Base-by-base conservation (phyloP, 192 early-diverging fungal species). In the Linnemannia elongata region DNA sequence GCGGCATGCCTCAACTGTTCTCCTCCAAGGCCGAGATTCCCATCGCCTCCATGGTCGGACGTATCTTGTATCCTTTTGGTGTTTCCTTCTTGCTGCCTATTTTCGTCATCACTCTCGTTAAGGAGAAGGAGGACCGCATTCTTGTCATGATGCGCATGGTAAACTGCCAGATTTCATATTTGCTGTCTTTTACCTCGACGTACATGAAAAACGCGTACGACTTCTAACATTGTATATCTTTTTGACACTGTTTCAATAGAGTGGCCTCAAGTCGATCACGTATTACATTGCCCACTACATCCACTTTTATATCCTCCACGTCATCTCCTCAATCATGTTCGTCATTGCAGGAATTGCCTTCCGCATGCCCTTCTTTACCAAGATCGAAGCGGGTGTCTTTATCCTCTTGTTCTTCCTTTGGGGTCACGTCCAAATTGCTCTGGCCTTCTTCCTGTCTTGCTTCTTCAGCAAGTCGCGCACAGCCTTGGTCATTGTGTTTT, bases 81-180 rank as follows among this genome's bases (percentile, higher is more conserved):
- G 89, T 96, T 9, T 91, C 90, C 4, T 96, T 96, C 85, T 69
- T 96, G 82, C 77, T 96, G 4, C 95, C 94, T 6, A 94, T 94
- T 38, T 96, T 96, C 82, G 92, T 92, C 0, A 92, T 96, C 45
- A 92, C 81, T 30, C 78, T 96, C 39, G 94, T 95, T 68, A 88
- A 91, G 76, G 95, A 96, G 82, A 96, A 96, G 89, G 95, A 96
- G 70, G 92, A 92, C 22, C 79, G 93, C 38, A 92, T 94, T 72
- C 78, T 94, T 24, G 90, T 92, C 13, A 95, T 95, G 94, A 96
- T 95, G 94, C 81, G 85, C 76, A 95, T 95, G 93, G 85, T 87
- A 81, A 69, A 69, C n/a, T 70, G 5, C 54, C 6, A 69, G 2
- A 1, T 49, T 44, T 33, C 17, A 69, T 0, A 1, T 49, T 44